These are phyloP conservation scores for Sporothrix inflata DNA, from an alignment of 2,329 filamentous ascomycete species.

Conservation along the genomic window DNA sequence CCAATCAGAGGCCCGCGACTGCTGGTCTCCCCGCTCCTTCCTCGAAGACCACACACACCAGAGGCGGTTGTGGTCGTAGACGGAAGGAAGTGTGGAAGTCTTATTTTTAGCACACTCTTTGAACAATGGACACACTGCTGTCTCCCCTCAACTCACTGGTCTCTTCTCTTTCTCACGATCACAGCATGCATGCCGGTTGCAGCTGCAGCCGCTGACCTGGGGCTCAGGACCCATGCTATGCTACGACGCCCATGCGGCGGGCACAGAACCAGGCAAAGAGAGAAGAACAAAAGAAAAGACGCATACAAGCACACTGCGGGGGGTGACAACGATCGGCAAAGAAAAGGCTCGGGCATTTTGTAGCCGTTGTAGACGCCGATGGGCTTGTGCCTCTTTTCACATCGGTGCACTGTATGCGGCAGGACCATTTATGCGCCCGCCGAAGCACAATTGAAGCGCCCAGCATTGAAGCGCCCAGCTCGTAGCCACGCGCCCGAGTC, in stretches of 20 bases:
- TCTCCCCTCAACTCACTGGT: background rate
- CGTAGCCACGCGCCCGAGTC: conserved; percentile 24
- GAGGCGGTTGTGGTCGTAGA: background rate
- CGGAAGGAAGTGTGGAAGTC: background rate
- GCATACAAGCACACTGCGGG: background rate
- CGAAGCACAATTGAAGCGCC: background rate
- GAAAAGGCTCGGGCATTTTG: background rate
- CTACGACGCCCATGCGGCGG: background rate
- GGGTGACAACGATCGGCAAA: background rate
- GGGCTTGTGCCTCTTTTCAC: background rate
- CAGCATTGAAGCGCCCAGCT: background rate
- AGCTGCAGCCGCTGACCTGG: conserved; percentile 19
- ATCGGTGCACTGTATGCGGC: background rate
- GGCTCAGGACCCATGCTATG: background rate
- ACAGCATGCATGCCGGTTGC: conserved; percentile 20
- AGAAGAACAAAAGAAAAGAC: background rate
- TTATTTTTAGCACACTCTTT: conserved; percentile 22
- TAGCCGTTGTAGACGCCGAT: background rate
- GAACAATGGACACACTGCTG: too few species aligned
- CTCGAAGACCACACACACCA: background rate
- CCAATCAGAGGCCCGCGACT: conserved; percentile 21
- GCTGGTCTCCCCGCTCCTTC: conserved; percentile 1
- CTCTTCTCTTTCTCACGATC: background rate
- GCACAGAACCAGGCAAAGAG: background rate
- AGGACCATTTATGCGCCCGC: background rate